Evolutionary conservation across 169 alveolate species (phyloP).

Genomic region (Eimeria sp.): DNA sequence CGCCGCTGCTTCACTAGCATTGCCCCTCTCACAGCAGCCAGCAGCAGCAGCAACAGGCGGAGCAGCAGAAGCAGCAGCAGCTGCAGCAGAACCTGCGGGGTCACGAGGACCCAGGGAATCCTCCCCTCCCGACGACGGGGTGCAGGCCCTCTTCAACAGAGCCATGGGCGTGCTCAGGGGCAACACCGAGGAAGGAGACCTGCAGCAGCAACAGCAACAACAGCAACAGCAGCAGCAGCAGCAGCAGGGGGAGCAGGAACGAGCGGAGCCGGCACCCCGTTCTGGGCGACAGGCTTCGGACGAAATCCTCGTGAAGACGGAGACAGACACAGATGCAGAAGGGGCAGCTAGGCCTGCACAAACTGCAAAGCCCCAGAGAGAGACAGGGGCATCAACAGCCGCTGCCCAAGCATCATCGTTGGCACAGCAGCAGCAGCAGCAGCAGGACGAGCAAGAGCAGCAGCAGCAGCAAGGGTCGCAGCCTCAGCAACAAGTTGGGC

Average conservation of each 20-base stretch:
- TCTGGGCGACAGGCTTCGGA: too few species aligned
- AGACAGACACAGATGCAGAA: not conserved
- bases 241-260: too few species aligned
- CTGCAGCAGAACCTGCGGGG: too few species aligned
- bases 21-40: not conserved
- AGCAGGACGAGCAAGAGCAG: too few species aligned
- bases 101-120: not conserved
- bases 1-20: slow-evolving; percentile 27
- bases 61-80: too few species aligned
- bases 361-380: not conserved
- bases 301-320: not conserved
- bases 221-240: slow-evolving; percentile 11
- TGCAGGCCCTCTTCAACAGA: not conserved
- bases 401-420: not conserved
- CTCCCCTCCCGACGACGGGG: not conserved
- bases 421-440: too few species aligned
- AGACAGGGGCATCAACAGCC: not conserved
- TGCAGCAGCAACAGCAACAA: slow-evolving; percentile 35
- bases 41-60: not conserved
- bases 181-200: not conserved
- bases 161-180: not conserved
- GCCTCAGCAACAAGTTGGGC: not conserved
- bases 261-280: too few species aligned
- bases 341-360: too few species aligned
- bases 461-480: too few species aligned